Evolutionary conservation across 768 basidiomycete species (phyloP).

Genomic region (Atractiella rhizophila): DNA sequence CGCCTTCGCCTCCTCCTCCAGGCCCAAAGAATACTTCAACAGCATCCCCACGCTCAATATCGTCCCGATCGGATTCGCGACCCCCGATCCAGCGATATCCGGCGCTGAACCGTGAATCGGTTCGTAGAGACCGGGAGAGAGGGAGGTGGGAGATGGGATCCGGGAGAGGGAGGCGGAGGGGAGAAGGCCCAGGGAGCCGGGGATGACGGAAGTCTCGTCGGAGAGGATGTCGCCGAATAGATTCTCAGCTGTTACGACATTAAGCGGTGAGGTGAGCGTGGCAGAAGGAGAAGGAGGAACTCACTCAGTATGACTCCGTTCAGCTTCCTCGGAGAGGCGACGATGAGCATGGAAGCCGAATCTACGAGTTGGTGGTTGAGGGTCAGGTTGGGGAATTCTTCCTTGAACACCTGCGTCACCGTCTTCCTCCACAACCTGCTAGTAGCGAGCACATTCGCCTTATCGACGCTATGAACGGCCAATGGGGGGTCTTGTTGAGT

Average conservation of each 20-base stretch:
- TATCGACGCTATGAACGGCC: conserved; percentile 78
- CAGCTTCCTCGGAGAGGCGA: conserved; percentile 62
- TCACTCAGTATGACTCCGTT: conserved; percentile 86
- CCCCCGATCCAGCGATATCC: conserved; percentile 77
- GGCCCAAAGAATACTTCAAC: conserved; percentile 74
- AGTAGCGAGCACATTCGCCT: conserved; percentile 91
- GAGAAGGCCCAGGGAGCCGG: conserved; percentile 81
- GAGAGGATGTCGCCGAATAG: conserved; percentile 33
- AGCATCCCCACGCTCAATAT: conserved; percentile 86
- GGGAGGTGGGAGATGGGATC: conserved; percentile 38
- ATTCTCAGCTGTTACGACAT: conserved; percentile 17
- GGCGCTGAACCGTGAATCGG: conserved; percentile 52
- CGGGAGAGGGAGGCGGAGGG: conserved; percentile 92
- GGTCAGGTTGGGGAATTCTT: conserved; percentile 66
- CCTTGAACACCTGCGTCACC: conserved; percentile 54
- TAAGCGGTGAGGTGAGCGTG: background rate
- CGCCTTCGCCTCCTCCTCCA: conserved; percentile 55
- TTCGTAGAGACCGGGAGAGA: conserved; percentile 73
- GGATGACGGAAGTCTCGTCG: conserved; percentile 88
- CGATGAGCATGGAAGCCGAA: conserved; percentile 86
- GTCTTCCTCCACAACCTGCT: conserved; percentile 84
- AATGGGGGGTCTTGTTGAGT: conserved; percentile 57
- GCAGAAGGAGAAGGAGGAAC: conserved; percentile 18
- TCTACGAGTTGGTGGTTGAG: conserved; percentile 85
- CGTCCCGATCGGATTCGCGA: conserved; percentile 84